Conservation (phyloP, 2,329 filamentous ascomycete species). For the Pyrenophora tritici-repentis region DNA sequence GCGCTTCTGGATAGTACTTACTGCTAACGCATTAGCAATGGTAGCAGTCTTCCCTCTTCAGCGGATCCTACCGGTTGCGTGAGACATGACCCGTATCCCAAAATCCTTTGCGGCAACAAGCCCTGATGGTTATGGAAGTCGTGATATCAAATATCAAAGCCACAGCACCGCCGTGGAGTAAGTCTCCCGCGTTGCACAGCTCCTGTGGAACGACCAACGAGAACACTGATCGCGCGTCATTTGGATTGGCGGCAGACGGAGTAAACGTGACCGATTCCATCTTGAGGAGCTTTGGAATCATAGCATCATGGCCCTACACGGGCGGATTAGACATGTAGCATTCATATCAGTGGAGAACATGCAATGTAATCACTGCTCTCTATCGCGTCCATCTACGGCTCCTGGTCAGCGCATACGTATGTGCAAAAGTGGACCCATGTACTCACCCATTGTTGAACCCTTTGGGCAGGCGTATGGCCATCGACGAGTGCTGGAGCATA, state of each 20-base stretch:
- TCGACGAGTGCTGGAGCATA: not conserved
- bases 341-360: constrained; percentile 1
- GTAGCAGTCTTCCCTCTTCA: not conserved
- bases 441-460: constrained; percentile 25
- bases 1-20: constrained; percentile 9
- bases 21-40: constrained; percentile 16
- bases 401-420: constrained; percentile 1
- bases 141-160: constrained; percentile 62
- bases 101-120: constrained; percentile 40
- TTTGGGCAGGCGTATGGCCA: constrained; percentile 25
- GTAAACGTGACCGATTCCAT: constrained; percentile 41
- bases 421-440: too few species aligned
- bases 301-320: constrained; percentile 40
- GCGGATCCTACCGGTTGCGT: constrained; percentile 20
- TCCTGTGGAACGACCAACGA: constrained; percentile 51
- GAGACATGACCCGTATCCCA: constrained; percentile 54
- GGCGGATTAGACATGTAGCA: constrained; percentile 8
- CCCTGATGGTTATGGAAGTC: constrained; percentile 49
- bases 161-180: constrained; percentile 60
- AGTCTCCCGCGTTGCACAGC: constrained; percentile 52
- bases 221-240: constrained; percentile 49
- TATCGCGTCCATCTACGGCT: constrained; percentile 27
- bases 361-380: constrained; percentile 31
- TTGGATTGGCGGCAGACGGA: constrained; percentile 34
- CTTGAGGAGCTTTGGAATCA: constrained; percentile 37